Conservation (phyloP, 768 basidiomycete genomes). For the Pleurotus eryngii region DNA sequence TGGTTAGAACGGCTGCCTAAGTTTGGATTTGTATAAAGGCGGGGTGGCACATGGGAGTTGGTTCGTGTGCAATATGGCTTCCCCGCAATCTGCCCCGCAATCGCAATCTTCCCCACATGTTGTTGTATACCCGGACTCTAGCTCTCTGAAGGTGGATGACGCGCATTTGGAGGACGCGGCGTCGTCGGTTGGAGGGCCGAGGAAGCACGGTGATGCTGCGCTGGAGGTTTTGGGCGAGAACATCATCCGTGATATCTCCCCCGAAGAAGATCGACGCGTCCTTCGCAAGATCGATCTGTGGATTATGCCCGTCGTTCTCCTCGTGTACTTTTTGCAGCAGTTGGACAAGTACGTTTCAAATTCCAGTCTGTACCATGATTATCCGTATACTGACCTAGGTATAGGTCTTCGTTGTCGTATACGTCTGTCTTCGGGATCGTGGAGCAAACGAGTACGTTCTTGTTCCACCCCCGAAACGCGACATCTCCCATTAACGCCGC, state of each 20-base stretch:
- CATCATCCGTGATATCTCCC: conserved; percentile 20
- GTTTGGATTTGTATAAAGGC: background rate
- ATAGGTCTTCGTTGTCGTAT: conserved; percentile 43
- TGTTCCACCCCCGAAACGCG: background rate
- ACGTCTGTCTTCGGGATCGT: conserved; percentile 43
- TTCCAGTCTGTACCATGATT: background rate
- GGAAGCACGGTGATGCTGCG: conserved; percentile 27
- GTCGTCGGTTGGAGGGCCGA: background rate
- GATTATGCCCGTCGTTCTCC: conserved; percentile 35
- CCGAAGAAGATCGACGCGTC: conserved; percentile 28
- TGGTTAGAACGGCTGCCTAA: too few species aligned
- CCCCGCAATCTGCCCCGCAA: background rate
- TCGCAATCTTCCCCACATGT: background rate
- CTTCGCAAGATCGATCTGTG: conserved; percentile 37
- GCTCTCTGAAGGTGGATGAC: background rate
- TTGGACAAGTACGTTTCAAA: conserved; percentile 36
- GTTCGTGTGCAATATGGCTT: background rate
- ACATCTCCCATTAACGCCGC: background rate
- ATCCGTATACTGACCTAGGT: background rate
- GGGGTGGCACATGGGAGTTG: background rate
- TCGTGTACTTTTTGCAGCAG: conserved; percentile 42
- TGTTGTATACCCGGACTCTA: background rate
- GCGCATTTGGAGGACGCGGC: background rate
- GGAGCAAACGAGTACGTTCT: conserved; percentile 27
- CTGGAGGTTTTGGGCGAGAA: conserved; percentile 25